phyloP scores from a whole-genome alignment of 768 basidiomycete genomes.

The Chalciporus piperatus region DNA sequence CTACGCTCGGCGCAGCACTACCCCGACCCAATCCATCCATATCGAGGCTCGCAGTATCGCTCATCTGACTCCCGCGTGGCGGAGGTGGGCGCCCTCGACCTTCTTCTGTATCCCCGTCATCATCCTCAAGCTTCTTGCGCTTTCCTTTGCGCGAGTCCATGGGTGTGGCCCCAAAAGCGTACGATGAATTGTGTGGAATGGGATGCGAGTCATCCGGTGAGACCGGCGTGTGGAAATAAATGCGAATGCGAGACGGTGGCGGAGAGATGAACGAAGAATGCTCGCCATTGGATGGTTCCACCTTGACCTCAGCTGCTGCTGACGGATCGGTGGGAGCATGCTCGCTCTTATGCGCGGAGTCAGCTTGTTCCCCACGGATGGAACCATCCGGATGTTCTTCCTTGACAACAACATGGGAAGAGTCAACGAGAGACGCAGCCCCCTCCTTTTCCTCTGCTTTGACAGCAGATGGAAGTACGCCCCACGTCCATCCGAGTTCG shows the following conservation, averaged over 20 bases:
- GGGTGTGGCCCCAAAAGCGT: conserved; percentile 37
- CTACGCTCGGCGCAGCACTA: conserved; percentile 69
- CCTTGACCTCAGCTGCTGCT: conserved; percentile 32
- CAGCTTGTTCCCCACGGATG: conserved; percentile 17
- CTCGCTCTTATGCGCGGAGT: conserved; percentile 20
- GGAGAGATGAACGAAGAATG: conserved; percentile 36
- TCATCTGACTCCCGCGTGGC: conserved; percentile 38
- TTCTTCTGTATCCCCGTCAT: conserved; percentile 78
- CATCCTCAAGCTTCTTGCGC: conserved; percentile 87
- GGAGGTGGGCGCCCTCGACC: conserved; percentile 67
- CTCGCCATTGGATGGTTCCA: conserved; percentile 26
- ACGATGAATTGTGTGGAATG: conserved; percentile 58
- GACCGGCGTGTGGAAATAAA: conserved; percentile 90
- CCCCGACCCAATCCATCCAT: conserved; percentile 53
- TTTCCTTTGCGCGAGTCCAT: conserved; percentile 75
- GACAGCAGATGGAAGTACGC: conserved; percentile 44
- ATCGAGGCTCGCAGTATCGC: conserved; percentile 57
- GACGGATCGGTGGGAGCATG: conserved; percentile 26
- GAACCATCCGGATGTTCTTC: conserved; percentile 29
- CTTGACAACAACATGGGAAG: conserved; percentile 31
- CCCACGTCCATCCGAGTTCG: conserved; percentile 88
- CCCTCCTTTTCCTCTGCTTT: conserved; percentile 40
- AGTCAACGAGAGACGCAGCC: conserved; percentile 28
- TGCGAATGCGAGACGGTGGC: conserved; percentile 80
- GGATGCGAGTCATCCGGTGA: conserved; percentile 77